These are phyloP conservation scores for Fusarium sp. DNA, from an alignment of 2,329 filamentous ascomycete species.

Conservation along the genomic window DNA sequence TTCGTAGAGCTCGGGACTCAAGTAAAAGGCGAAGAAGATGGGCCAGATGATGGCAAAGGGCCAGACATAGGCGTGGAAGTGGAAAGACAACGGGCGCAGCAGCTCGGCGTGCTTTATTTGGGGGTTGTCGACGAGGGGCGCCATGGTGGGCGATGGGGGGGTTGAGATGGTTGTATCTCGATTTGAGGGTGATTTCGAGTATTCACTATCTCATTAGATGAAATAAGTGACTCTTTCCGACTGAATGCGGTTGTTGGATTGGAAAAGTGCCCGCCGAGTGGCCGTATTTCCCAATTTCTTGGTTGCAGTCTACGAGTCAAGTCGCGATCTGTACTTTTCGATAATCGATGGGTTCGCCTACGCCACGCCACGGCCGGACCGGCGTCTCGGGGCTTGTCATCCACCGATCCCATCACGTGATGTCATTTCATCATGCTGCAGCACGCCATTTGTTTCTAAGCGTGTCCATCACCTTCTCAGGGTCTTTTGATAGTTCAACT, in stretches of 20 bases:
- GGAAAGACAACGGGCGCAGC: slow-evolving; percentile 85
- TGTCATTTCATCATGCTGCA: background rate
- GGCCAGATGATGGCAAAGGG: slow-evolving; percentile 95
- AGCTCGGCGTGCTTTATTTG: slow-evolving; percentile 92
- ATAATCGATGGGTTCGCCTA: slow-evolving; percentile 36
- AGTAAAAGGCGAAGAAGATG: slow-evolving; percentile 88
- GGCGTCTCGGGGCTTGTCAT: slow-evolving; percentile 37
- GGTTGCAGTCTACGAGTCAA: slow-evolving; percentile 43
- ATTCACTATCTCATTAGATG: slow-evolving; percentile 16
- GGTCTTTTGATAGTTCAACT: background rate
- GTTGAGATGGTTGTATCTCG: slow-evolving; percentile 33
- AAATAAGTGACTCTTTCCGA: slow-evolving; percentile 6
- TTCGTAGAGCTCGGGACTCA: slow-evolving; percentile 87
- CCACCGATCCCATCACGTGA: slow-evolving; percentile 42
- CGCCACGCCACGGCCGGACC: slow-evolving; percentile 24
- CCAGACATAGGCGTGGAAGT: slow-evolving; percentile 91
- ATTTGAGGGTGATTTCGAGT: slow-evolving; percentile 5
- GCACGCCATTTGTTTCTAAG: slow-evolving; percentile 21
- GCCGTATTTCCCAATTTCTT: slow-evolving; percentile 36
- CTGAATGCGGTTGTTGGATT: slow-evolving; percentile 16
- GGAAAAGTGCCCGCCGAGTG: slow-evolving; percentile 27
- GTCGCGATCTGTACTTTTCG: slow-evolving; percentile 53
- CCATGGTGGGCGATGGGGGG: slow-evolving; percentile 62
- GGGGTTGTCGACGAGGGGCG: slow-evolving; percentile 89
- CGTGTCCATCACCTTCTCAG: slow-evolving; percentile 30